These are phyloP conservation scores for Neofusicoccum sp. DNA, from an alignment of 2,329 filamentous ascomycete genomes.

Conservation along the genomic window DNA sequence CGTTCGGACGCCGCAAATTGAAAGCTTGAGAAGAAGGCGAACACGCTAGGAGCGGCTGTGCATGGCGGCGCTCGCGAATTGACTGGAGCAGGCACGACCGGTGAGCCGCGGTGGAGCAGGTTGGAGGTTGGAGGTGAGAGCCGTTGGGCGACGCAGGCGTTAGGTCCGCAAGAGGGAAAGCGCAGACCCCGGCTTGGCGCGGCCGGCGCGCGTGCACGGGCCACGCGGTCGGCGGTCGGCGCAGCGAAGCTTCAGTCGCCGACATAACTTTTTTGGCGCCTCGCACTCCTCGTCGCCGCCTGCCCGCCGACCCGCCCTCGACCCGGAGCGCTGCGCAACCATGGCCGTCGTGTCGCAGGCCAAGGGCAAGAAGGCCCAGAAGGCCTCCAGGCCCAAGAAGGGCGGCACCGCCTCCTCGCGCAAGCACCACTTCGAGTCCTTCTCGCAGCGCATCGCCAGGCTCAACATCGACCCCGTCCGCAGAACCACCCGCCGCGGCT, in stretches of 20 bases:
- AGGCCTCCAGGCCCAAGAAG: conserved; percentile 68
- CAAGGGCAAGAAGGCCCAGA: conserved; percentile 37
- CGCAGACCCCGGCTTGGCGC: neutral
- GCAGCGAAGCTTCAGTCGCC: conserved; percentile 3
- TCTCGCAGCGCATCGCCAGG: conserved; percentile 84
- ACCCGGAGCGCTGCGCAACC: conserved; percentile 17
- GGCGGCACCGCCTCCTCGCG: conserved; percentile 71
- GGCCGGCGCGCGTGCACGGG: neutral
- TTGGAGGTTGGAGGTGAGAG: neutral
- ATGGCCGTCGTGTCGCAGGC: conserved; percentile 48
- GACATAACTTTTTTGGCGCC: conserved; percentile 17
- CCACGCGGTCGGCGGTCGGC: conserved; percentile 10
- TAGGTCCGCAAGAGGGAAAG: neutral
- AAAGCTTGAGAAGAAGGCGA: too few species aligned
- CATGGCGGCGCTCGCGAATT: too few species aligned
- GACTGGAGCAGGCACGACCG: neutral
- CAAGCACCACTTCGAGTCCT: conserved; percentile 87
- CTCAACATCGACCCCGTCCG: conserved; percentile 93
- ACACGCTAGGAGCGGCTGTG: too few species aligned
- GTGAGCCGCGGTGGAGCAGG: neutral
- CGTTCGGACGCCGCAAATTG: neutral
- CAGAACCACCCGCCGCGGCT: conserved; percentile 78
- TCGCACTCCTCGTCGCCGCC: neutral
- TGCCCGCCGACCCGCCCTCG: neutral
- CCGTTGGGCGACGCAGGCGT: neutral